phyloP scores from a whole-genome alignment of 73 alveolate species.

The Blepharisma japonicum region DNA sequence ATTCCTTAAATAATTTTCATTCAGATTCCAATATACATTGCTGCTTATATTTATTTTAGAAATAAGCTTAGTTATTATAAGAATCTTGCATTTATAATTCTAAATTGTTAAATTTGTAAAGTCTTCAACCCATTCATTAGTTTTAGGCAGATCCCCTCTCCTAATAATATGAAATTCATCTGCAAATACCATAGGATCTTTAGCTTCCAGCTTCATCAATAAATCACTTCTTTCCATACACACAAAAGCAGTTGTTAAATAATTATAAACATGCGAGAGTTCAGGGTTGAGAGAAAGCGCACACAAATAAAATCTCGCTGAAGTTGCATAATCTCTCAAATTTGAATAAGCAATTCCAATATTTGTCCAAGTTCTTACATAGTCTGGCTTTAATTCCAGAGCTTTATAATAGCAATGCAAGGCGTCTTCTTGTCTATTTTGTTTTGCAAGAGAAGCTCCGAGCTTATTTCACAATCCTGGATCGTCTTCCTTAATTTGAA shows the following conservation, averaged over 20 bases:
- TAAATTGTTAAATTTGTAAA: background rate
- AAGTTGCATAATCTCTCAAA: slow-evolving; percentile 48
- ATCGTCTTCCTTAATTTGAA: slow-evolving; percentile 67
- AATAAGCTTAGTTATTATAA: too few relatives aligned
- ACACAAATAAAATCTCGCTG: slow-evolving; percentile 69
- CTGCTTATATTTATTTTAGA: too few relatives aligned
- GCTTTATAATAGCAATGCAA: slow-evolving; percentile 68
- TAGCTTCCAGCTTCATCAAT: slow-evolving; percentile 39
- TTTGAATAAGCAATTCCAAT: slow-evolving; percentile 76
- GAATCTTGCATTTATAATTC: too few relatives aligned
- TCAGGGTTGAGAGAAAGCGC: slow-evolving; percentile 79
- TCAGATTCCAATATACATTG: too few relatives aligned
- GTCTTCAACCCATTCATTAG: slow-evolving; percentile 30
- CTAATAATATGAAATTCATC: slow-evolving; percentile 51
- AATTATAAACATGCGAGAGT: slow-evolving; percentile 79
- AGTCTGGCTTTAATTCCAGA: slow-evolving; percentile 80
- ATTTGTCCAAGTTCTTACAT: slow-evolving; percentile 84
- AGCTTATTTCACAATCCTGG: slow-evolving; percentile 82
- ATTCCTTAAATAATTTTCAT: too few relatives aligned
- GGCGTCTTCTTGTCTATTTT: slow-evolving; percentile 57
- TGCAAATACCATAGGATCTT: slow-evolving; percentile 38
- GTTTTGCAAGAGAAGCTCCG: slow-evolving; percentile 91
- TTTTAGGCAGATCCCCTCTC: slow-evolving; percentile 55
- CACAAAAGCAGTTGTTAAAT: slow-evolving; percentile 60
- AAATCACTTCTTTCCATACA: slow-evolving; percentile 50